phyloP scores from a whole-genome alignment of 768 basidiomycete genomes.

The Pulveroboletus sp. region DNA sequence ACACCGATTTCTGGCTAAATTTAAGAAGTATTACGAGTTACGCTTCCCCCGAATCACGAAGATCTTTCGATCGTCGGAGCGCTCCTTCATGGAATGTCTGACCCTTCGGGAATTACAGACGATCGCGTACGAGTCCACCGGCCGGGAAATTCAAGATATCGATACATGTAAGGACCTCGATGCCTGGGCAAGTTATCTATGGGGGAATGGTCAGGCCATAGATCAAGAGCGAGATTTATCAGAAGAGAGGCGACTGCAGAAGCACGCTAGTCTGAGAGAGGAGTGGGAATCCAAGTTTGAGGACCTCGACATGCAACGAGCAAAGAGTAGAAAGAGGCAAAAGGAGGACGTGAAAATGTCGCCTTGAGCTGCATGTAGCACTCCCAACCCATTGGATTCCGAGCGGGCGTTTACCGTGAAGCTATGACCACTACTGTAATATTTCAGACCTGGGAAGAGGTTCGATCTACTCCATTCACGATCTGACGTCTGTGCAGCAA shows the following conservation, averaged over 20 bases:
- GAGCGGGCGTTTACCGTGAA: neutral
- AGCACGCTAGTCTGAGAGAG: slow-evolving; percentile 33
- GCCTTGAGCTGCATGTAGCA: slow-evolving; percentile 6
- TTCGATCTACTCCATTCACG: neutral
- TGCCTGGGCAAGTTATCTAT: slow-evolving; percentile 40
- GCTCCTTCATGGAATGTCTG: slow-evolving; percentile 57
- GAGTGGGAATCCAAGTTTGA: slow-evolving; percentile 42
- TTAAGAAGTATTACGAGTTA: slow-evolving; percentile 67
- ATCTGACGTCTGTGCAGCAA: neutral
- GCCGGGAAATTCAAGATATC: slow-evolving; percentile 39
- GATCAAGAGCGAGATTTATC: slow-evolving; percentile 20
- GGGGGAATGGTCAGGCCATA: slow-evolving; percentile 38
- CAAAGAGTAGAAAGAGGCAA: slow-evolving; percentile 19
- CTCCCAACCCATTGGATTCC: neutral
- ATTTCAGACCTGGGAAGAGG: neutral
- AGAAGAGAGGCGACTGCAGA: slow-evolving; percentile 34
- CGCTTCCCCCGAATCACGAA: slow-evolving; percentile 81
- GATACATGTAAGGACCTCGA: slow-evolving; percentile 44
- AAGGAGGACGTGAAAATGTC: slow-evolving; percentile 25
- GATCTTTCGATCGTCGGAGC: slow-evolving; percentile 53
- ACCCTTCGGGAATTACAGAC: slow-evolving; percentile 46
- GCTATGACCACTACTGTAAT: neutral
- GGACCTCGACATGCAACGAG: slow-evolving; percentile 17
- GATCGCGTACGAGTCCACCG: slow-evolving; percentile 51
- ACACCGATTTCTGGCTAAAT: neutral